Base-by-base conservation (phyloP, 441 rosid genomes). In the Pelargonium citronellum region DNA sequence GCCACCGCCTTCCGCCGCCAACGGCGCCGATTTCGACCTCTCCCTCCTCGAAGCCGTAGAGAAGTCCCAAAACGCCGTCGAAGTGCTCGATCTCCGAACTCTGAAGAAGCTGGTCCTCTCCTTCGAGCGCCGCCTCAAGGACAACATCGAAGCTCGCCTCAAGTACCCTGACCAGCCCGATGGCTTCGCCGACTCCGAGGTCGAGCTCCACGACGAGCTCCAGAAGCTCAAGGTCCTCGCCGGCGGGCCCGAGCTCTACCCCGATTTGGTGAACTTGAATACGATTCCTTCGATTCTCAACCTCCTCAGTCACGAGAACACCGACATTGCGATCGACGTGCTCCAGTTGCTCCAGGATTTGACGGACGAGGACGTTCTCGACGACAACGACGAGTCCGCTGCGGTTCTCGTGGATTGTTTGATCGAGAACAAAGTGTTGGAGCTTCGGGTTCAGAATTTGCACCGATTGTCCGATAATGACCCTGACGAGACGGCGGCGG, bases 221-320 rank as follows among this genome's bases (percentile, higher is more conserved):
- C 86, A 91, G 74, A 91, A 91, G 87, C 97, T 94, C 71, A 88
- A 84, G 80, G 79, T 91, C 74, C 91, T 94, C 41, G 92, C 99
- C 39, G 97, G 96, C 0, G 95, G 89, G n/a, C 97, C 99, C 27
- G 99, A 94, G 79, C 87, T 94, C 4, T 94, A 94, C 73, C 97
- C 97, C 0, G 96, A 94, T 63, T 87, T 94, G 2, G 97, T 94
- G 58, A 77, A 77, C 13, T 86, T 88, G 15, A 90, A 88, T 71
- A 74, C 90, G 34, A 69, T 94, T 64, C 93, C 97, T 16, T 94
- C 98, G 44, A 75, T 94, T 68, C 82, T 94, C 27, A 88, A 89
- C 19, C 90, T 91, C 15, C 90, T 93, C 69, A 79, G 89, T 1
- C 98, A 93, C 71, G 97, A 91, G 0, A 94, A 94, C 78, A 76